phyloP scores from a whole-genome alignment of 495 filamentous ascomycete genomes.

The Rhizodiscina lignyota region DNA sequence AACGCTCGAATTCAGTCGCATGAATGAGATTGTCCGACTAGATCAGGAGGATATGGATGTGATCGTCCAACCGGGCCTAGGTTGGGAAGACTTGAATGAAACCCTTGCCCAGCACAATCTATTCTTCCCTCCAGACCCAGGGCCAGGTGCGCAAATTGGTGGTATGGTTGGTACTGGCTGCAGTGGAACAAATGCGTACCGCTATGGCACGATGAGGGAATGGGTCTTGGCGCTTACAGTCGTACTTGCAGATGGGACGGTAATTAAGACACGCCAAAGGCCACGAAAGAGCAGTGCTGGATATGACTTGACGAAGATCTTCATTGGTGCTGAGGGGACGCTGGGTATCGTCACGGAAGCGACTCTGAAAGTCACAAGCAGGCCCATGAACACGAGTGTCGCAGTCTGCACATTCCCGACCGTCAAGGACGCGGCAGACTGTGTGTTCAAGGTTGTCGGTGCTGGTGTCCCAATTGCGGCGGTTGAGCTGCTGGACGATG shows the following conservation, averaged over 20 bases:
- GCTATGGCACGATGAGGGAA: slow-evolving; percentile 93
- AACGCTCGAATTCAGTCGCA: slow-evolving; percentile 58
- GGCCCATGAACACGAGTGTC: slow-evolving; percentile 63
- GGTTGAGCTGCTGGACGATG: slow-evolving; percentile 84
- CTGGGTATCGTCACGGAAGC: slow-evolving; percentile 79
- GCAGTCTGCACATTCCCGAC: slow-evolving; percentile 68
- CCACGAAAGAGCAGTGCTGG: slow-evolving; percentile 71
- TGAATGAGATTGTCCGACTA: slow-evolving; percentile 54
- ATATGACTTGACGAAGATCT: slow-evolving; percentile 72
- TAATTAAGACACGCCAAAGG: slow-evolving; percentile 74
- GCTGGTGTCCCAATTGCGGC: slow-evolving; percentile 73
- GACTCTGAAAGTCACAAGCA: slow-evolving; percentile 65
- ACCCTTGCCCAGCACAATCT: slow-evolving; percentile 46
- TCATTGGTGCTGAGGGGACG: slow-evolving; percentile 87
- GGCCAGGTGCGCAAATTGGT: slow-evolving; percentile 74
- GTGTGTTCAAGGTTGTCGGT: slow-evolving; percentile 62
- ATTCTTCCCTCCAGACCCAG: slow-evolving; percentile 75
- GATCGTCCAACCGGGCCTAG: slow-evolving; percentile 65
- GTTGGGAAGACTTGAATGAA: slow-evolving; percentile 67
- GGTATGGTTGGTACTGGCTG: slow-evolving; percentile 95
- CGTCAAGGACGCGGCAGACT: slow-evolving; percentile 64
- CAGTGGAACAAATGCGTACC: slow-evolving; percentile 81
- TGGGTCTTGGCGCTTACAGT: slow-evolving; percentile 87
- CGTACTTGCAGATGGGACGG: slow-evolving; percentile 77
- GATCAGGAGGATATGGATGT: slow-evolving; percentile 67